Conservation (phyloP, 345 rosid genomes). For the Populus simonii region DNA sequence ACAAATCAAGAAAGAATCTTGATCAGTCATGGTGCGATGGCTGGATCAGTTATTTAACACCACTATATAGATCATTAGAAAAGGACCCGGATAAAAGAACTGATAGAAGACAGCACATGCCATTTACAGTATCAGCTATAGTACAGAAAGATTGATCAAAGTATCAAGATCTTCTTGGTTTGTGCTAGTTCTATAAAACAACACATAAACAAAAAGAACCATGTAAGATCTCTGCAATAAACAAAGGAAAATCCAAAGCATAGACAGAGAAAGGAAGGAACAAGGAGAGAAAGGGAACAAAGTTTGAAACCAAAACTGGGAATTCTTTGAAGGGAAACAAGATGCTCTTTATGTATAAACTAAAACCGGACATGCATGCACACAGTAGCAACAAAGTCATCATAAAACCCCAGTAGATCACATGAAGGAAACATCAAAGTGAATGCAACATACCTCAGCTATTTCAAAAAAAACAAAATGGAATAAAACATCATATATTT, state of each 20-base stretch:
- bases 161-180: conserved; percentile 11
- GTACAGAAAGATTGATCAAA: conserved; percentile 10
- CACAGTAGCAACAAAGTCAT: background rate
- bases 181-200: background rate
- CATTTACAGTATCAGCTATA: background rate
- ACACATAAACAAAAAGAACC: conserved; percentile 9
- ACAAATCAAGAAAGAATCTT: background rate
- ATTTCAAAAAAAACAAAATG: background rate
- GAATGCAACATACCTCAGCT: conserved; percentile 23
- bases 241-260: background rate
- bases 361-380: conserved; percentile 33
- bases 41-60: background rate
- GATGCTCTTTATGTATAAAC: background rate
- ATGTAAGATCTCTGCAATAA: conserved; percentile 9
- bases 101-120: background rate
- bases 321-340: conserved; percentile 5
- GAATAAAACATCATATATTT: background rate
- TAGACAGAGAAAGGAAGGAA: background rate
- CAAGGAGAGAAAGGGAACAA: background rate
- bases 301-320: conserved; percentile 1
- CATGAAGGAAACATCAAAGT: conserved; percentile 1
- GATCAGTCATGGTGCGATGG: background rate
- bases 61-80: background rate
- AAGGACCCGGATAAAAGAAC: background rate
- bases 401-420: conserved; percentile 5